Base-by-base conservation (phyloP, 2,329 filamentous ascomycete species). In the Talaromyces pinophilus region DNA sequence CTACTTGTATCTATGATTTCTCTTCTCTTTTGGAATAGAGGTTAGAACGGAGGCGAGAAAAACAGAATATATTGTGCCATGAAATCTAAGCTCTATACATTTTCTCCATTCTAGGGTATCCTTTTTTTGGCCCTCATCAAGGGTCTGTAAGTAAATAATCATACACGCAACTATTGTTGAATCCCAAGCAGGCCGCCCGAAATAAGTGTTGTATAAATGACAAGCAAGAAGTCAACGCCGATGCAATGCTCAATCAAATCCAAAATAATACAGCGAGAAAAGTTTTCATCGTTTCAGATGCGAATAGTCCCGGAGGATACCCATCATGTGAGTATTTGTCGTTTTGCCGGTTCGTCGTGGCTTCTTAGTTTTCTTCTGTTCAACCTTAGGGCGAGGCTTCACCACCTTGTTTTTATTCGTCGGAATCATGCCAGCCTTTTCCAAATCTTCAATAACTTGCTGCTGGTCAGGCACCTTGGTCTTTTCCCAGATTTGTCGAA, bases 271-370 rank as follows among this genome's bases (percentile, higher is more conserved):
- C 33, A 57, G 19, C 19, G 10, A 22, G 33, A 2, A n/a, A 38
- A 25, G 1, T 25, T n/a, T 13, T 55, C 54, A 80, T 67, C 78
- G 75, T 69, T 81, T 81, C 38, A 81, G 71, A 66, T 84, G 82
- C 11, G 82, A 84, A 69, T 87, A 93, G 75, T 94, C 91, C 80
- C 92, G 89, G 75, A 96, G 83, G 67, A 96, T 85, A 70, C 90
- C 88, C 71, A 85, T 84, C 92, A 97, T 96, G 77, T 97, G 93
- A 33, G 88, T 88, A 76, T 97, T 97, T 30, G 92, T 96, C 65
- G 90, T 88, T 84, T 93, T 95, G 70, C 90, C 91, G 50, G 87
- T 87, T 67, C 88, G 86, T 70, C 92, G 87, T 54, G 88, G 83
- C 76, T 91, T 92, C 80, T 92, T 91, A 78, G 89, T 88, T 81